A percentile compares a stretch with the other conserved stretches of the same genome.
Evolutionary conservation across 2,329 filamentous ascomycete genomes (phyloP).

Genomic region (Colletotrichum godetiae): DNA sequence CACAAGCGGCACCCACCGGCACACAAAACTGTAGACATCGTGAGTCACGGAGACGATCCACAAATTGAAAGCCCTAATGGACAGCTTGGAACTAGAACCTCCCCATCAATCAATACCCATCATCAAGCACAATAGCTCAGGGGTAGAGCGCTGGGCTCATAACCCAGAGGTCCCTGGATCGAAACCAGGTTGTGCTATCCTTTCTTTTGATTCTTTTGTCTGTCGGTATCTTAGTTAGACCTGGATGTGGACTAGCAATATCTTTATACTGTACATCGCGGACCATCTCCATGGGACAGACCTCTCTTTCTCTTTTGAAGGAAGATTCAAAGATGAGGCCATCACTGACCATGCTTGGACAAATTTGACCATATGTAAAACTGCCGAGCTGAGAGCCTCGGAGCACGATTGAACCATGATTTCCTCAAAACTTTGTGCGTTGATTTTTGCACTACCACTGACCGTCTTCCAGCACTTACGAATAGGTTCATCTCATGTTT

Average conservation of each 20-base stretch:
- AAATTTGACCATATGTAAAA: not conserved
- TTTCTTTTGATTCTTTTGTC: not conserved
- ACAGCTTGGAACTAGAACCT: not conserved
- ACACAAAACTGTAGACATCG: not conserved
- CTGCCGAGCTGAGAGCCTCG: not conserved
- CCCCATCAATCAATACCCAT: not conserved
- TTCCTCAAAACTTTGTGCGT: not conserved
- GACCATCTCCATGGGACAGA: not conserved
- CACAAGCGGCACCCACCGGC: not conserved
- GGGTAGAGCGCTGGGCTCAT: constrained; percentile 34
- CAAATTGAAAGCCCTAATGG: not conserved
- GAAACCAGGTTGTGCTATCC: constrained; percentile 30
- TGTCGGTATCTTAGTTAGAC: too few relatives aligned
- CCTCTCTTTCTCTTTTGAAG: not conserved
- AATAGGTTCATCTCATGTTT: not conserved
- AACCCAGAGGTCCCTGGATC: constrained; percentile 33
- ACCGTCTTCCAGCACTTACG: not conserved
- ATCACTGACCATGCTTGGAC: not conserved
- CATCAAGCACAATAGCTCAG: constrained; percentile 31
- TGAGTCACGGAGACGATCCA: not conserved
- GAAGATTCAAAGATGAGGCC: not conserved
- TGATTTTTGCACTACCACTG: not conserved
- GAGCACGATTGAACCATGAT: not conserved
- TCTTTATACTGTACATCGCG: not conserved
- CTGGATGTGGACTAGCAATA: not conserved